Percentiles rank a stretch among this genome's conserved stretches.
Evolutionary conservation across 495 filamentous ascomycete genomes (phyloP).

Genomic region (Alectoria sarmentosa): DNA sequence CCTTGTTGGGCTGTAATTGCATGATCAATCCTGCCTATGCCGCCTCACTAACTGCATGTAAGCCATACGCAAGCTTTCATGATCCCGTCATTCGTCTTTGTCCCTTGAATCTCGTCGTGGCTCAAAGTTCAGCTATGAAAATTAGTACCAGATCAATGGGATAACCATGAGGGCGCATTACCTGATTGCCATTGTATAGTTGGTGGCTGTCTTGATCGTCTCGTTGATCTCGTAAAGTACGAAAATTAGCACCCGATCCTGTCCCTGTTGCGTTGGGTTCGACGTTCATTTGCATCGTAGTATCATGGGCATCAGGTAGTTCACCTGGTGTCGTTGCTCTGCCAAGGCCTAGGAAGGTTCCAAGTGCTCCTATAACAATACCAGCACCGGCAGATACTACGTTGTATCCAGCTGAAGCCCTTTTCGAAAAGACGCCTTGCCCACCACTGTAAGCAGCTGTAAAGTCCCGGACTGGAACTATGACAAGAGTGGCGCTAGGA

Average conservation of each 20-base stretch:
- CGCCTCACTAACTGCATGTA: conserved; percentile 15
- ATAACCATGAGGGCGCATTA: conserved; percentile 36
- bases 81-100: conserved; percentile 26
- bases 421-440: conserved; percentile 38
- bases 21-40: neutral
- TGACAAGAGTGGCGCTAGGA: conserved; percentile 75
- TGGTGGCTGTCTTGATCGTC: conserved; percentile 48
- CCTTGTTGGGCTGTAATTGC: neutral
- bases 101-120: conserved; percentile 56
- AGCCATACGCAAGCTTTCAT: neutral
- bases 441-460: conserved; percentile 51
- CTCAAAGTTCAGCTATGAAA: conserved; percentile 62
- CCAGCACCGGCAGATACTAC: conserved; percentile 31
- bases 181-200: conserved; percentile 87
- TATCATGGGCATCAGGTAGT: conserved; percentile 11
- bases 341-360: conserved; percentile 49
- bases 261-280: conserved; percentile 23
- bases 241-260: conserved; percentile 37
- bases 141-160: neutral
- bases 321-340: conserved; percentile 22
- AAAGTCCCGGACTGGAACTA: conserved; percentile 60
- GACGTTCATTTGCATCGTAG: neutral
- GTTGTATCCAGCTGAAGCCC: conserved; percentile 38
- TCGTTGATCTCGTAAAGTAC: conserved; percentile 52
- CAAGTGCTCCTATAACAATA: conserved; percentile 45